Conservation (phyloP, 805 yeast species). For the Wickerhamiella kurtzmanii region DNA sequence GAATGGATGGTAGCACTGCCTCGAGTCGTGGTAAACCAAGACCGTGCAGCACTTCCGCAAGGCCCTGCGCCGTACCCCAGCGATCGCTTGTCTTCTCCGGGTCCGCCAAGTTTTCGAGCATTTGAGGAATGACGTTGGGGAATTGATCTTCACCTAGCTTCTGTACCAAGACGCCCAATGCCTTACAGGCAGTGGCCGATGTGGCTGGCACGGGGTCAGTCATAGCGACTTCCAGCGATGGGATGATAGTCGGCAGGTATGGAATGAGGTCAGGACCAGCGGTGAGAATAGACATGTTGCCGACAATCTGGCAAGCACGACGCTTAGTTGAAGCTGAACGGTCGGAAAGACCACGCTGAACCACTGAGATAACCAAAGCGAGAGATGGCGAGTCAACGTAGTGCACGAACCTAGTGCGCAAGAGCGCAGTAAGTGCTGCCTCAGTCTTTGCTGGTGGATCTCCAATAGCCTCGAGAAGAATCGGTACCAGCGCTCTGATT, state of each 20-base stretch:
- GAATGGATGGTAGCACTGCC: constrained; percentile 69
- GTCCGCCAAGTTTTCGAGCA: constrained; percentile 63
- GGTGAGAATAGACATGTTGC: constrained; percentile 94
- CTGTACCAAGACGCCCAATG: constrained; percentile 90
- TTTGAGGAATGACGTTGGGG: constrained; percentile 79
- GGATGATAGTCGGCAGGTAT: constrained; percentile 61
- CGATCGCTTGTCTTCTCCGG: constrained; percentile 76
- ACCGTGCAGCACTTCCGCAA: constrained; percentile 87
- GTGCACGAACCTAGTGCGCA: constrained; percentile 88
- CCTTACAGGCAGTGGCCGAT: constrained; percentile 94
- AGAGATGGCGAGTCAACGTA: constrained; percentile 96
- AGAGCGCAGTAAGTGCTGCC: constrained; percentile 68
- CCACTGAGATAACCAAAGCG: constrained; percentile 87
- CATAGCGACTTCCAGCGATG: constrained; percentile 84
- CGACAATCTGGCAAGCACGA: constrained; percentile 95
- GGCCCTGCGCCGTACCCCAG: constrained; percentile 93
- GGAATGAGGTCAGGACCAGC: constrained; percentile 78
- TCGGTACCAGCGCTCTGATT: constrained; percentile 82
- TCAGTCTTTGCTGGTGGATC: constrained; percentile 90
- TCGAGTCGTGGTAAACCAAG: constrained; percentile 79
- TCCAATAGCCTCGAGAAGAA: constrained; percentile 79
- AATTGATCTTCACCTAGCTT: constrained; percentile 91
- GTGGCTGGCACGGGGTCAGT: constrained; percentile 97
- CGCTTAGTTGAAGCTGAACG: constrained; percentile 86
- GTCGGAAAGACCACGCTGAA: constrained; percentile 89